These are phyloP conservation scores for Nematodospora anomalae DNA, from an alignment of 1,139 yeast species.

Conservation along the genomic window DNA sequence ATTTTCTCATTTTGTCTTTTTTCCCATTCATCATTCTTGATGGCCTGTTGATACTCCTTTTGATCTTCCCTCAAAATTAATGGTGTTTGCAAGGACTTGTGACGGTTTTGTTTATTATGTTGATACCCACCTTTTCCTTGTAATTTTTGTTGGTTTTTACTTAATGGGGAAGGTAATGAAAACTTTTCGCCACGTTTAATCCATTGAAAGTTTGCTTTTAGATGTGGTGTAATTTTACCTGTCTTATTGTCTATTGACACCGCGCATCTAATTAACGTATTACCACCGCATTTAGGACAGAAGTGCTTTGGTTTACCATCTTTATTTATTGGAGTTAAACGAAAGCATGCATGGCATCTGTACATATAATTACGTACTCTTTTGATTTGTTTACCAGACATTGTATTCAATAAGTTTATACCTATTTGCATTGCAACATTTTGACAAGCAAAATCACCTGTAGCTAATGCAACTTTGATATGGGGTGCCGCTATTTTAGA, in stretches of 20 bases:
- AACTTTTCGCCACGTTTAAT: constrained; percentile 81
- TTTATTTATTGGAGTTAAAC: constrained; percentile 72
- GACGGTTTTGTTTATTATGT: constrained; percentile 61
- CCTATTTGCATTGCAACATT: constrained; percentile 93
- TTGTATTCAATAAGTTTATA: constrained; percentile 76
- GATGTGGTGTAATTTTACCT: constrained; percentile 86
- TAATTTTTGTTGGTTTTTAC: constrained; percentile 60
- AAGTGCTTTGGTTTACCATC: constrained; percentile 79
- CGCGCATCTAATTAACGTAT: constrained; percentile 85
- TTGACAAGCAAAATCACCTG: constrained; percentile 98
- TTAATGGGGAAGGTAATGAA: constrained; percentile 70
- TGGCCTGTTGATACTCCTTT: constrained; percentile 84
- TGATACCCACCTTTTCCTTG: constrained; percentile 74
- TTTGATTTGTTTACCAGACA: constrained; percentile 82
- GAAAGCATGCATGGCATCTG: constrained; percentile 96
- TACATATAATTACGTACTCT: constrained; percentile 89
- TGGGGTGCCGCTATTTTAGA: constrained; percentile 24
- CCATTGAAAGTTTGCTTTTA: constrained; percentile 94
- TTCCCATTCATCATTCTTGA: constrained; percentile 87
- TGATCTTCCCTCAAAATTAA: constrained; percentile 84
- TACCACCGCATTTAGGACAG: constrained; percentile 96
- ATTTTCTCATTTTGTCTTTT: constrained; percentile 83
- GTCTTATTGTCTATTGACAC: constrained; percentile 78
- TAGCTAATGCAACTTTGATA: constrained; percentile 77
- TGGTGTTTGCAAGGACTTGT: constrained; percentile 52